phyloP scores from a whole-genome alignment of 331 rosid species.

The Phaseolus coccineus region DNA sequence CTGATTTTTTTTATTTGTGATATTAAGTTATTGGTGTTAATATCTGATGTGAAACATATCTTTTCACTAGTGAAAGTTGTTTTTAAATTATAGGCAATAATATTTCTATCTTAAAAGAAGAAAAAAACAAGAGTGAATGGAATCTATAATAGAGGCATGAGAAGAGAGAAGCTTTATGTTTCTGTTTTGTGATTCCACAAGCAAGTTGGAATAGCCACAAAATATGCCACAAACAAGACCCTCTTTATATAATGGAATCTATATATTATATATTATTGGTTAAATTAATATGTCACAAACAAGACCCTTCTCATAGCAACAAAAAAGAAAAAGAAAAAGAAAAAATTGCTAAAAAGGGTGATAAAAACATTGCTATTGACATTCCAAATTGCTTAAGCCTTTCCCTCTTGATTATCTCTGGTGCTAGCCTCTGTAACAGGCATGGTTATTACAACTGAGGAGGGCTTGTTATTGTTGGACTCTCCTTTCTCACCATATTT shows the following conservation, averaged over 20 bases:
- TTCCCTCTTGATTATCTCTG: slow-evolving; percentile 43
- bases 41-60: too few species aligned
- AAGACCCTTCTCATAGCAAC: slow-evolving; percentile 10
- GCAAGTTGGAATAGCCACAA: slow-evolving; percentile 33
- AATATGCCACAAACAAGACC: slow-evolving; percentile 7
- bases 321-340: neutral
- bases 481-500: slow-evolving; percentile 44
- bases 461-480: slow-evolving; percentile 28
- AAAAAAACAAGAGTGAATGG: neutral
- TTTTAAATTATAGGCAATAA: too few species aligned
- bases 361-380: slow-evolving; percentile 36
- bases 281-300: neutral
- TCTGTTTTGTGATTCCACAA: slow-evolving; percentile 23
- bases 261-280: slow-evolving; percentile 6
- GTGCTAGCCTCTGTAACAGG: slow-evolving; percentile 41
- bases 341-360: slow-evolving; percentile 36
- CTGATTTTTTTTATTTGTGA: too few species aligned
- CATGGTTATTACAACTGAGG: slow-evolving; percentile 47
- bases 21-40: too few species aligned
- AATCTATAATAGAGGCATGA: neutral
- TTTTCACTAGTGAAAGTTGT: too few species aligned
- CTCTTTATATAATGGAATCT: neutral
- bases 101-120: neutral
- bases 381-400: slow-evolving; percentile 33
- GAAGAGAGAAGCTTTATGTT: slow-evolving; percentile 25